Base-by-base conservation (phyloP, 2,329 filamentous ascomycete genomes). In the Pseudogymnoascus sp. region DNA sequence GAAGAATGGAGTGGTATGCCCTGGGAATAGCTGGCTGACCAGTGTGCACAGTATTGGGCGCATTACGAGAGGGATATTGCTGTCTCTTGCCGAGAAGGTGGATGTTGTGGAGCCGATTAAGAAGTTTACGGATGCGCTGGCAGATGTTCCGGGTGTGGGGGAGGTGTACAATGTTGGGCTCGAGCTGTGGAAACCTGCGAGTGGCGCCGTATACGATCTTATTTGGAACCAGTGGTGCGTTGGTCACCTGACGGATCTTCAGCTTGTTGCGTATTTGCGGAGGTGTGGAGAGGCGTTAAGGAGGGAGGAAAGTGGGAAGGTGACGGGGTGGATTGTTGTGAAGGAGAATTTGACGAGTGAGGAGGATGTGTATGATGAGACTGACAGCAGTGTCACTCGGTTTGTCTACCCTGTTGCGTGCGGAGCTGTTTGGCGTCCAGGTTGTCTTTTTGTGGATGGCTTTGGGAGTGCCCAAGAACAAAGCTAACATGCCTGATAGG, bases 221-320 rank as follows among this genome's bases (percentile, higher is more conserved):
- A 86, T 97, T 65, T 96, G 91, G 90, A 88, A 84, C 61, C 93
- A 97, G 75, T 96, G 93, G 92, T 97, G 92, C 74, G 75, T 93
- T 6, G 89, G 90, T 24, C 88, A 97, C 74, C 77, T 96, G 62
- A 91, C 84, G 0, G 91, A 96, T 72, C 76, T 75, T 6, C 86
- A 96, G 73, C 73, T 97, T 3, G 78, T 89, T 0, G 77, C 77
- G 1, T 96, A 87, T 70, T 75, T 97, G 14, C 69, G 76, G 63
- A 79, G 84, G 26, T 90, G 90, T 72, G 81, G 80, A 59, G 68
- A 74, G 0, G 78, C 78, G 0, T 69, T 88, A 21, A 83, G 80
- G 61, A 67, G 72, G 0, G 79, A 78, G 1, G 56, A 60, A 11
- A 33, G 37, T 0, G 56, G 56, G 24, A 70, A 86, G 14, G 70